A percentile compares a stretch with the other conserved stretches of the same genome.
Evolutionary conservation across 441 rosid genomes (phyloP).

Genomic region (California macrophylla): DNA sequence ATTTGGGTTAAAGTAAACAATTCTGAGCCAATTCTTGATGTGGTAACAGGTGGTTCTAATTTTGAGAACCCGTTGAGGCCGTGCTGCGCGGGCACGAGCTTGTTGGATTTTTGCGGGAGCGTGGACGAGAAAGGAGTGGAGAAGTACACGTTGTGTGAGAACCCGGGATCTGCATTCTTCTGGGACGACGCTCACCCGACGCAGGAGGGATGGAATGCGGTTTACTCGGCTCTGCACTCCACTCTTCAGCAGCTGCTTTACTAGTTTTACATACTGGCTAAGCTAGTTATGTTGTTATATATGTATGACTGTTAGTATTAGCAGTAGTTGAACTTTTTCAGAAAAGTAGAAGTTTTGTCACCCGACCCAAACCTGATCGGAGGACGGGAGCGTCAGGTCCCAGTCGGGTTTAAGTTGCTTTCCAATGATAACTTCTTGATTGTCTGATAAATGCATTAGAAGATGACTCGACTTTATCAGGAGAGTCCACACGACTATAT

Average conservation of each 20-base stretch:
- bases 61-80: conserved; percentile 49
- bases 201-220: conserved; percentile 48
- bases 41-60: conserved; percentile 33
- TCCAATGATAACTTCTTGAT: no score
- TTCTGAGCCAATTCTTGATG: neutral
- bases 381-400: no score
- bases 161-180: conserved; percentile 47
- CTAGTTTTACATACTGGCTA: neutral
- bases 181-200: conserved; percentile 71
- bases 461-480: no score
- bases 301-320: neutral
- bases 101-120: conserved; percentile 35
- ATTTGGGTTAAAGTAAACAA: neutral
- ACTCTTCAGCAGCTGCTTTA: conserved; percentile 23
- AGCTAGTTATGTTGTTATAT: neutral
- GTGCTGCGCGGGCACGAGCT: conserved; percentile 47
- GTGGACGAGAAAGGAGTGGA: conserved; percentile 35
- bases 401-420: no score
- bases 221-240: conserved; percentile 25
- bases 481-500: no score
- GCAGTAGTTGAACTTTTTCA: neutral
- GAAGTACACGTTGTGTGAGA: conserved; percentile 39
- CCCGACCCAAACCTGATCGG: no score
- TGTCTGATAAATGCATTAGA: no score
- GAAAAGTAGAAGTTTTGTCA: no score